Conservation (phyloP, 768 basidiomycete species). For the Hirschioporus abietinus region DNA sequence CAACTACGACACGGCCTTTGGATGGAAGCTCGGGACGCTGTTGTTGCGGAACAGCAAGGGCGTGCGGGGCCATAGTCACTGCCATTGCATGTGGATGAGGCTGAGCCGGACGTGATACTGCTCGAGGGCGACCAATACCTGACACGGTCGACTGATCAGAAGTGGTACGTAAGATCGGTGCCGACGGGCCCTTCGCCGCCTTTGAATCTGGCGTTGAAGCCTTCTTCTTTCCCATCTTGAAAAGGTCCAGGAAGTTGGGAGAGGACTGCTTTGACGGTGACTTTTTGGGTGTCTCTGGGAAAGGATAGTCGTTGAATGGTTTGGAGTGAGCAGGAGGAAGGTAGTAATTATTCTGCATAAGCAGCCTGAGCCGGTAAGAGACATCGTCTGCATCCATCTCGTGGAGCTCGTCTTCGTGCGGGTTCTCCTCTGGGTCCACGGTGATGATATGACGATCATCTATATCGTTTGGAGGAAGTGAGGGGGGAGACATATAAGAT, state of each 20-base stretch:
- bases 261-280: conserved; percentile 40
- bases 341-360: conserved; percentile 86
- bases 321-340: conserved; percentile 85
- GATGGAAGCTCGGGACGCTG: conserved; percentile 20
- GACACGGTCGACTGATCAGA: conserved; percentile 15
- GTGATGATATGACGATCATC: conserved; percentile 39
- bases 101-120: conserved; percentile 13
- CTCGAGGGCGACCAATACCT: conserved; percentile 16
- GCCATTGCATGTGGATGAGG: conserved; percentile 18
- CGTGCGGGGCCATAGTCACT: conserved; percentile 29
- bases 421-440: conserved; percentile 41
- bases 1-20: conserved; percentile 68
- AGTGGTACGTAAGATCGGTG: conserved; percentile 17
- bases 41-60: conserved; percentile 27
- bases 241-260: conserved; percentile 60
- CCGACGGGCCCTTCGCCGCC: conserved; percentile 35
- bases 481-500: conserved; percentile 59
- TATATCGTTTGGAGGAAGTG: conserved; percentile 38
- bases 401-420: conserved; percentile 17
- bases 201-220: conserved; percentile 41
- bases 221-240: conserved; percentile 64
- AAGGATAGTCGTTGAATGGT: conserved; percentile 58
- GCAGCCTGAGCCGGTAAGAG: conserved; percentile 74
- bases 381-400: conserved; percentile 64
- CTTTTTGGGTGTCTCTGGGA: conserved; percentile 34